These are phyloP conservation scores for Annulohypoxylon bovei DNA, from an alignment of 495 filamentous ascomycete species.

Conservation along the genomic window DNA sequence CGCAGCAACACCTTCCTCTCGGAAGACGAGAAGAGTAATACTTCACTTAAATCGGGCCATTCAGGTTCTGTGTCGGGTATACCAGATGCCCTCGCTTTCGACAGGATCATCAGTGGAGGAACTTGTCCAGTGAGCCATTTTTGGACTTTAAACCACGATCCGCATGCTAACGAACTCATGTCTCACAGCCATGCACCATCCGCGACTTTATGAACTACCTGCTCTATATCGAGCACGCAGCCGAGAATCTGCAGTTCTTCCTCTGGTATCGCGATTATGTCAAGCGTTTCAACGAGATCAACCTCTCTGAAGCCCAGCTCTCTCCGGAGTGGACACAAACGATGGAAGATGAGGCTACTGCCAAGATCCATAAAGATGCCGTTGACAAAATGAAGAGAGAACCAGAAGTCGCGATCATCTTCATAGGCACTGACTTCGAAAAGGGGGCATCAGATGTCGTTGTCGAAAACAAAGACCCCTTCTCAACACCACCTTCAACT, in stretches of 20 bases:
- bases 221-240: constrained; percentile 74
- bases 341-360: constrained; percentile 61
- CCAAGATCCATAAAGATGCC: constrained; percentile 53
- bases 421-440: constrained; percentile 71
- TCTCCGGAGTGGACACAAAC: constrained; percentile 69
- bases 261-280: constrained; percentile 77
- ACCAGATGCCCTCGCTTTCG: constrained; percentile 74
- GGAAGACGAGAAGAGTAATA: constrained; percentile 27
- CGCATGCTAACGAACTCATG: not conserved
- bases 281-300: constrained; percentile 65
- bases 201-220: constrained; percentile 87
- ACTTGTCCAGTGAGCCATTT: constrained; percentile 72
- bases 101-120: constrained; percentile 75
- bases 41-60: constrained; percentile 41
- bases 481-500: constrained; percentile 65
- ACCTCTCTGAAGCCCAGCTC: constrained; percentile 62
- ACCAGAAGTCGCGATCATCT: constrained; percentile 46
- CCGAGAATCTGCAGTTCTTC: constrained; percentile 84
- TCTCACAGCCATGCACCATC: constrained; percentile 70
- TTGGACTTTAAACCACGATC: not conserved
- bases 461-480: constrained; percentile 59
- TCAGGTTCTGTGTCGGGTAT: constrained; percentile 57
- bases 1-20: constrained; percentile 40
- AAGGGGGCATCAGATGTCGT: constrained; percentile 39
- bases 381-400: constrained; percentile 47